Evolutionary conservation across 805 yeast genomes (phyloP).

Genomic region (Wickerhamiella alocasiicola): DNA sequence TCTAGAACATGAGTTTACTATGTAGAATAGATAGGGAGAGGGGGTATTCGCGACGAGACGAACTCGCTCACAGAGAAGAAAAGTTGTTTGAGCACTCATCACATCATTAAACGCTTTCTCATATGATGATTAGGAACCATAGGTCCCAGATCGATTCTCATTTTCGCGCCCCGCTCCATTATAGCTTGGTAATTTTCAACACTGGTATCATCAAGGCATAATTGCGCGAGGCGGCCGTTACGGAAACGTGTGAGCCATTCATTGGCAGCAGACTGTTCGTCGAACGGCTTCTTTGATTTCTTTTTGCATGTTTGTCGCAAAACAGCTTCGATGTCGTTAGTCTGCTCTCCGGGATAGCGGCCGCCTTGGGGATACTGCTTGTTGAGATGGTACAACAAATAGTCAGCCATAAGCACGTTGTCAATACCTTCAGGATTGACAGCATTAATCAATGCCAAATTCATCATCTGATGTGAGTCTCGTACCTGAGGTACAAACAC

Average conservation of each 20-base stretch:
- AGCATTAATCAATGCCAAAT: conserved; percentile 62
- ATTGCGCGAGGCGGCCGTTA: conserved; percentile 6
- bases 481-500: conserved; percentile 68
- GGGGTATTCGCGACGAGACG: too few species aligned
- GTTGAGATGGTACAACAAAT: conserved; percentile 61
- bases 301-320: conserved; percentile 1
- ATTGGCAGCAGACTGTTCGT: conserved; percentile 2
- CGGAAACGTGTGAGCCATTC: conserved; percentile 10
- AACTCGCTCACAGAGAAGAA: too few species aligned
- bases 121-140: conserved; percentile 1
- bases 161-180: background rate
- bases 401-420: conserved; percentile 79
- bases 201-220: conserved; percentile 9
- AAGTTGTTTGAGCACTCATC: too few species aligned
- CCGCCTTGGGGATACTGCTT: conserved; percentile 17
- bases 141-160: conserved; percentile 9
- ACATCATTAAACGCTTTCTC: conserved; percentile 9
- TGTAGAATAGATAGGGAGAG: too few species aligned
- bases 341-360: conserved; percentile 18
- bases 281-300: background rate
- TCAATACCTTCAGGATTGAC: conserved; percentile 56
- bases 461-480: conserved; percentile 56
- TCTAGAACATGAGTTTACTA: too few species aligned
- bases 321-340: conserved; percentile 18
- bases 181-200: conserved; percentile 1